Evolutionary conservation across 208 protist species (phyloP).

Genomic region (Trypanosoma brucei): DNA sequence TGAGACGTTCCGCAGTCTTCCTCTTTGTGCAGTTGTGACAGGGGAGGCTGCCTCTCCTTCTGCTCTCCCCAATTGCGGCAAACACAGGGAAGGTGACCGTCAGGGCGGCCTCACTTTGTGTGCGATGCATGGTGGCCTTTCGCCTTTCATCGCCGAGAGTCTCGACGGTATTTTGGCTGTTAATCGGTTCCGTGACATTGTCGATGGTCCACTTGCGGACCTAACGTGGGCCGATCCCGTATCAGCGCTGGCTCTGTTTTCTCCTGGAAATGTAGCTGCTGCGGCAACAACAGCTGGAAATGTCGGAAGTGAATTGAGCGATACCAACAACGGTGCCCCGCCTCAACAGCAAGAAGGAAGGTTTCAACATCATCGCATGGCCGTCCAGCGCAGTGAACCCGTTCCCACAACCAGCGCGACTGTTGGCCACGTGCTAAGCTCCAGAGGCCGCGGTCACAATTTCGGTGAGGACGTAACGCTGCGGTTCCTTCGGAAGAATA

Average conservation of each 20-base stretch:
- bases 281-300: neutral
- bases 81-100: neutral
- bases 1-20: constrained; percentile 63
- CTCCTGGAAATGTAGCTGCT: neutral
- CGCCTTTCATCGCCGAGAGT: constrained; percentile 92
- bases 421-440: constrained; percentile 95
- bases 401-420: constrained; percentile 27
- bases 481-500: constrained; percentile 95
- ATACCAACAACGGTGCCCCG: neutral
- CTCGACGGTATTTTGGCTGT: constrained; percentile 95
- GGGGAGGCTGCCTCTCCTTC: constrained; percentile 35
- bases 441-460: constrained; percentile 97
- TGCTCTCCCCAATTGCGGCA: neutral
- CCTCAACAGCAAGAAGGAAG: neutral
- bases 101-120: constrained; percentile 74
- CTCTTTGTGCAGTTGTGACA: constrained; percentile 93
- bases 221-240: constrained; percentile 99
- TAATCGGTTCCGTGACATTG: constrained; percentile 87
- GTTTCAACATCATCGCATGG: neutral
- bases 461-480: constrained; percentile 97
- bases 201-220: constrained; percentile 98
- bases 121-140: constrained; percentile 98
- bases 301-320: neutral
- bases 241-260: constrained; percentile 4
- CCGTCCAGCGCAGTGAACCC: constrained; percentile 9